Conservation (phyloP, 257 asterid species). For the Solanum corneliomulleri region DNA sequence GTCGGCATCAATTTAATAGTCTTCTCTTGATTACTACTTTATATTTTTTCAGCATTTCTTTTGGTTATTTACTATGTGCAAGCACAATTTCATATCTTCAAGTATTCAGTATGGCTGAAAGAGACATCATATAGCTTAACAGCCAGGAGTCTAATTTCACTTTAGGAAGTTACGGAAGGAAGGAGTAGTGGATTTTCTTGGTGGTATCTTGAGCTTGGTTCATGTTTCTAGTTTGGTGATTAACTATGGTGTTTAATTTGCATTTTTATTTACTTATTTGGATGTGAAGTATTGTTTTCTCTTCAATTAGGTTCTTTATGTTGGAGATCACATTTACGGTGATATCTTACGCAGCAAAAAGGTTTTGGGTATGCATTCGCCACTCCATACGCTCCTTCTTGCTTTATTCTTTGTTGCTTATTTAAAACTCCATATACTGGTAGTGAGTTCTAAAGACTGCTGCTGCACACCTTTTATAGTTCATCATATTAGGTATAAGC, state of each 20-base stretch:
- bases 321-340: conserved; percentile 98
- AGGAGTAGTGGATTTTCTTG: not conserved
- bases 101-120: not conserved
- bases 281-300: conserved; percentile 6
- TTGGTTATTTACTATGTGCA: not conserved
- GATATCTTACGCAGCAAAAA: conserved; percentile 96
- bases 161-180: not conserved
- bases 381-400: not conserved
- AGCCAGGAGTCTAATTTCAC: not conserved
- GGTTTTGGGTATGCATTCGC: conserved; percentile 55
- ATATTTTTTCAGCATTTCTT: not conserved
- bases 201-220: not conserved
- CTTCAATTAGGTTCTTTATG: conserved; percentile 73
- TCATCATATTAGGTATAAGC: not conserved
- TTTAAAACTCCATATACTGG: not conserved
- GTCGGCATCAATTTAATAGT: not conserved
- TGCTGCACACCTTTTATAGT: not conserved
- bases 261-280: not conserved
- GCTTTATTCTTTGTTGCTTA: not conserved
- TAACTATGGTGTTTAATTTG: not conserved
- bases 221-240: conserved; percentile 1
- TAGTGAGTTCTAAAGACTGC: not conserved
- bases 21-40: not conserved
- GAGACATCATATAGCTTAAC: not conserved
- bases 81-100: not conserved